A percentile compares a stretch with the other conserved stretches of the same genome.
Conservation (phyloP, 1,139 yeast species). For the Geotrichum bryndzae region DNA sequence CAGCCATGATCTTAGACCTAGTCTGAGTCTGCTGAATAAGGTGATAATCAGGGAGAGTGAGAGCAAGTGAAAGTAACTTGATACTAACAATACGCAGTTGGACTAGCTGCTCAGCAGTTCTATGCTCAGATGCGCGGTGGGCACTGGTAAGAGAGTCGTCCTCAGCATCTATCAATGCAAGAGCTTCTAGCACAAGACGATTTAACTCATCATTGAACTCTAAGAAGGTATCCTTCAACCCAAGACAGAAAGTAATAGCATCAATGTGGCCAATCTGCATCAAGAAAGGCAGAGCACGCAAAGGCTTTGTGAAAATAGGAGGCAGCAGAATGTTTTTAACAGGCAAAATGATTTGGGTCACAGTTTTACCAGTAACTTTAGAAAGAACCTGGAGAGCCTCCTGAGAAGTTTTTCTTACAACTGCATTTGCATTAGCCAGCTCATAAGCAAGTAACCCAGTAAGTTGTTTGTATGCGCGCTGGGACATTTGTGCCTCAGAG, state of each 20-base stretch:
- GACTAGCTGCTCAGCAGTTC: constrained; percentile 81
- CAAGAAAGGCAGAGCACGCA: constrained; percentile 93
- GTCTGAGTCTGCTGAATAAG: constrained; percentile 76
- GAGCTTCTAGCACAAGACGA: constrained; percentile 77
- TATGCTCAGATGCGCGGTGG: constrained; percentile 75
- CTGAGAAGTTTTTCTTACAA: constrained; percentile 79
- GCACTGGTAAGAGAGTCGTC: constrained; percentile 90
- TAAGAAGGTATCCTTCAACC: constrained; percentile 72
- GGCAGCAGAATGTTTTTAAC: constrained; percentile 77
- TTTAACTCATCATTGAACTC: constrained; percentile 85
- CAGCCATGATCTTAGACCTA: constrained; percentile 81
- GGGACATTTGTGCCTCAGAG: constrained; percentile 50
- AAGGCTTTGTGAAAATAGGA: constrained; percentile 94
- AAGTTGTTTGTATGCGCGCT: constrained; percentile 73
- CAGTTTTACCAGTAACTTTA: constrained; percentile 60
- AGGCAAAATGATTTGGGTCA: constrained; percentile 71
- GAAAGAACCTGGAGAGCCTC: constrained; percentile 62
- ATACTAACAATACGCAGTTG: constrained; percentile 88
- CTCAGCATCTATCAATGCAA: constrained; percentile 94
- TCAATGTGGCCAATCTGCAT: constrained; percentile 98
- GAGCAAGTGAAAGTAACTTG: constrained; percentile 70
- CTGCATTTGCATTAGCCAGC: constrained; percentile 78
- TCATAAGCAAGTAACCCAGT: constrained; percentile 87
- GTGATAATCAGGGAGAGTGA: constrained; percentile 43
- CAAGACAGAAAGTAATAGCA: constrained; percentile 85